phyloP scores from a whole-genome alignment of 2,329 filamentous ascomycete genomes.

The Aspergillus novofumigatus region DNA sequence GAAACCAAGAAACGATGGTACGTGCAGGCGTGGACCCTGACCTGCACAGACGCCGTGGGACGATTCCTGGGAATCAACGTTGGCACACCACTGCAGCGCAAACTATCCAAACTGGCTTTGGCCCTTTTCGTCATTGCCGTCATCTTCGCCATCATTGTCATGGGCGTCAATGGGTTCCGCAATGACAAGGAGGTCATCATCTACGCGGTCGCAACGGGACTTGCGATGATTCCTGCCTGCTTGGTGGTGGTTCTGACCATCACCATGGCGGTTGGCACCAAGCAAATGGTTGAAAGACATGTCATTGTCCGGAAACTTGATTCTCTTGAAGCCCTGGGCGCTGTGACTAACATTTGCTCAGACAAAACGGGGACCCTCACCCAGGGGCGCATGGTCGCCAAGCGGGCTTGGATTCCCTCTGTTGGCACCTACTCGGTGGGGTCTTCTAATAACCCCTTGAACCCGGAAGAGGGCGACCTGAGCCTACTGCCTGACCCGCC shows the following conservation, averaged over 20 bases:
- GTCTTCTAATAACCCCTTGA: constrained; percentile 52
- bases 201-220: constrained; percentile 57
- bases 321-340: constrained; percentile 58
- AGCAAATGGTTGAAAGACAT: constrained; percentile 53
- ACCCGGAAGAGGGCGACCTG: constrained; percentile 52
- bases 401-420: constrained; percentile 56
- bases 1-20: constrained; percentile 52
- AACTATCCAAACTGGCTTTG: constrained; percentile 64
- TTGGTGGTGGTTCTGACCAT: constrained; percentile 65
- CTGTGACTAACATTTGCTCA: constrained; percentile 57
- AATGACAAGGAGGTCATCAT: constrained; percentile 58
- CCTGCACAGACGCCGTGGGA: constrained; percentile 55
- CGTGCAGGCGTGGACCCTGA: constrained; percentile 49
- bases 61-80: constrained; percentile 64
- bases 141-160: constrained; percentile 64
- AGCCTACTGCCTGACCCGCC: constrained; percentile 36
- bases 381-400: constrained; percentile 61
- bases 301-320: constrained; percentile 57
- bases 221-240: constrained; percentile 61
- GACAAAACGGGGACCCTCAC: constrained; percentile 60
- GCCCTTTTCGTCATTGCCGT: constrained; percentile 64
- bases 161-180: constrained; percentile 60
- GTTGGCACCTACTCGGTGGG: constrained; percentile 57
- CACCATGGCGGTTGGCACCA: constrained; percentile 61
- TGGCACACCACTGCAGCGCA: constrained; percentile 66